These are phyloP conservation scores for Phytophthora crassamura DNA, from an alignment of 352 stramenopile species.

Conservation along the genomic window DNA sequence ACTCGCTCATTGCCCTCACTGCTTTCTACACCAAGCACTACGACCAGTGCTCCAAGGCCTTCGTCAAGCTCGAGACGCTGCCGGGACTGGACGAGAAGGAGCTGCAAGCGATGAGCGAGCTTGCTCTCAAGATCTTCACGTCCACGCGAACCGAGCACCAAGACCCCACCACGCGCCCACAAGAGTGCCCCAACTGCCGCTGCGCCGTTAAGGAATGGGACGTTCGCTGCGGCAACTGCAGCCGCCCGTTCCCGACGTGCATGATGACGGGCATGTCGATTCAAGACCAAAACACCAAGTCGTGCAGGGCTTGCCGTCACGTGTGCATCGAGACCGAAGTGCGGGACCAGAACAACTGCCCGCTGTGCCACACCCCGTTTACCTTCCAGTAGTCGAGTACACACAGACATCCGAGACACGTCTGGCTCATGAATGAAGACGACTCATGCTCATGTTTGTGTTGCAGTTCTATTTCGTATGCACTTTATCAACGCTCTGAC, in stretches of 20 bases:
- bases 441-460: constrained; percentile 2
- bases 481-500: constrained; percentile 4
- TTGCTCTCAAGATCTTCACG: constrained; percentile 90
- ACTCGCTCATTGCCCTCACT: constrained; percentile 93
- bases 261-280: constrained; percentile 85
- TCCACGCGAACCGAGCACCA: constrained; percentile 57
- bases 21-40: constrained; percentile 93
- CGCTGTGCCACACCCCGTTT: constrained; percentile 86
- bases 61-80: constrained; percentile 94
- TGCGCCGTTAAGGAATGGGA: constrained; percentile 89
- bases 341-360: constrained; percentile 82
- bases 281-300: constrained; percentile 73
- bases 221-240: constrained; percentile 82
- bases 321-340: constrained; percentile 88
- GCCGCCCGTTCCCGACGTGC: constrained; percentile 71
- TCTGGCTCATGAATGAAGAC: neutral
- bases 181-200: constrained; percentile 84
- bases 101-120: constrained; percentile 59
- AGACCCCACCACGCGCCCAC: constrained; percentile 80
- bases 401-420: too few species aligned
- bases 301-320: constrained; percentile 90
- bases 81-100: constrained; percentile 68
- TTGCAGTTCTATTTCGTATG: constrained; percentile 11
- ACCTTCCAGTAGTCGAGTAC: constrained; percentile 18
- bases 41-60: constrained; percentile 91